These are phyloP conservation scores for Vanderwaltozyma tropicalis DNA, from an alignment of 805 yeast species.

Conservation along the genomic window DNA sequence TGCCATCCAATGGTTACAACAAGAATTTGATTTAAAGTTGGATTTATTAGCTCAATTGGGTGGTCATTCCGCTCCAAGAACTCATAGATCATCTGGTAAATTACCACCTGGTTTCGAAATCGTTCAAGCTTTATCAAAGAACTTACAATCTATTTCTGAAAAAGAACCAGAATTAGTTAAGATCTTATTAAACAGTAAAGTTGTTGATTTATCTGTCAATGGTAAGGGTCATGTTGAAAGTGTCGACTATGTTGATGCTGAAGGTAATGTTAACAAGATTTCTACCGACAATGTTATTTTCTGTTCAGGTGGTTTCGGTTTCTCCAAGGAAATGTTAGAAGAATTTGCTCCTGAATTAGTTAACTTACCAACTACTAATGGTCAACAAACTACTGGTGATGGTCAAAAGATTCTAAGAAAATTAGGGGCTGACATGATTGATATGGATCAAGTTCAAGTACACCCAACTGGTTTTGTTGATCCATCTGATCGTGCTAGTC, in stretches of 20 bases:
- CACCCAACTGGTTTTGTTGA: slow-evolving; percentile 56
- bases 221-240: slow-evolving; percentile 30
- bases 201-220: slow-evolving; percentile 22
- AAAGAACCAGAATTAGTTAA: slow-evolving; percentile 23
- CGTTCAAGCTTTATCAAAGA: slow-evolving; percentile 35
- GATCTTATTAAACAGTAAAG: slow-evolving; percentile 33
- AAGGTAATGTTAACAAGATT: slow-evolving; percentile 20
- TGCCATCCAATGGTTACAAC: slow-evolving; percentile 68
- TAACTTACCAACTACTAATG: slow-evolving; percentile 46
- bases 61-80: slow-evolving; percentile 72
- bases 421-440: slow-evolving; percentile 40
- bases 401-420: slow-evolving; percentile 40
- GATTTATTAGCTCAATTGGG: slow-evolving; percentile 67
- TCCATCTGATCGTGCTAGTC: slow-evolving; percentile 30
- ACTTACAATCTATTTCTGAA: slow-evolving; percentile 26
- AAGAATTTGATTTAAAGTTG: slow-evolving; percentile 49
- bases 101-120: slow-evolving; percentile 55
- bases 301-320: slow-evolving; percentile 54
- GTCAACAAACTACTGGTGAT: slow-evolving; percentile 49
- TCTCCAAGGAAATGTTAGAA: slow-evolving; percentile 30
- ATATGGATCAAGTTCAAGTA: slow-evolving; percentile 52
- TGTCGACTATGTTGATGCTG: slow-evolving; percentile 31
- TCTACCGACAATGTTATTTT: slow-evolving; percentile 33
- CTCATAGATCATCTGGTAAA: slow-evolving; percentile 61
- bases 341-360: slow-evolving; percentile 39